These are phyloP conservation scores for Coemansia sp. DNA, from an alignment of 192 early-diverging fungal species.

Conservation along the genomic window DNA sequence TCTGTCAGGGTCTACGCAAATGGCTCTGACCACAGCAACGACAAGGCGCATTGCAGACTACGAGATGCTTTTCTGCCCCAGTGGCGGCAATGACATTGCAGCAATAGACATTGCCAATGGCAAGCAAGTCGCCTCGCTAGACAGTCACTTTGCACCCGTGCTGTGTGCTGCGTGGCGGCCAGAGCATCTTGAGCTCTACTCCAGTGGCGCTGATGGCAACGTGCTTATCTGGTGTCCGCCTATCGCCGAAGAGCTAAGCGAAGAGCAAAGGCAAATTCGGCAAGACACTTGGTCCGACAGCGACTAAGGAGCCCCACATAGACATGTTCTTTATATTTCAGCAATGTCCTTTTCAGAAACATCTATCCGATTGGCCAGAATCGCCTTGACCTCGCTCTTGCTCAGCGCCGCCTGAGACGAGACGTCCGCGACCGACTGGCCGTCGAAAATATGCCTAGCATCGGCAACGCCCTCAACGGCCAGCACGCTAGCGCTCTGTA, in stretches of 20 bases:
- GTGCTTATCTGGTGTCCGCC: slow-evolving; percentile 59
- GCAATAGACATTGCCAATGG: slow-evolving; percentile 64
- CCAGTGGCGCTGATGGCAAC: slow-evolving; percentile 59
- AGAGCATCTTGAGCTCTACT: slow-evolving; percentile 61
- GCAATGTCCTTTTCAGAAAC: slow-evolving; percentile 23
- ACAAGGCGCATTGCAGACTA: slow-evolving; percentile 8
- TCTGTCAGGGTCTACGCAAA: slow-evolving; percentile 7
- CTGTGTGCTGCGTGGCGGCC: slow-evolving; percentile 61
- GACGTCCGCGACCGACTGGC: slow-evolving; percentile 14
- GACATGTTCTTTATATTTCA: neutral
- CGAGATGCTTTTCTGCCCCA: slow-evolving; percentile 60
- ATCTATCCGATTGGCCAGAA: slow-evolving; percentile 45
- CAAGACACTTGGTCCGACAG: slow-evolving; percentile 38
- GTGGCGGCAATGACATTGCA: slow-evolving; percentile 54
- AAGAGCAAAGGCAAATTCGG: slow-evolving; percentile 17
- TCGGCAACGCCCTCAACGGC: slow-evolving; percentile 68
- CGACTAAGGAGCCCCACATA: neutral
- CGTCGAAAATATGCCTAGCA: slow-evolving; percentile 9
- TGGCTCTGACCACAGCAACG: slow-evolving; percentile 42
- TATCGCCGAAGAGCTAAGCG: slow-evolving; percentile 29
- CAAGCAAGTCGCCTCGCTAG: slow-evolving; percentile 53
- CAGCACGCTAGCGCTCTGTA: slow-evolving; percentile 80
- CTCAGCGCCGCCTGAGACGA: slow-evolving; percentile 4
- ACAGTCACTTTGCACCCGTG: slow-evolving; percentile 62
- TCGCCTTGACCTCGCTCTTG: slow-evolving; percentile 19